These are phyloP conservation scores for Cryptosporidium xiaoi DNA, from an alignment of 169 alveolate species.

Conservation along the genomic window DNA sequence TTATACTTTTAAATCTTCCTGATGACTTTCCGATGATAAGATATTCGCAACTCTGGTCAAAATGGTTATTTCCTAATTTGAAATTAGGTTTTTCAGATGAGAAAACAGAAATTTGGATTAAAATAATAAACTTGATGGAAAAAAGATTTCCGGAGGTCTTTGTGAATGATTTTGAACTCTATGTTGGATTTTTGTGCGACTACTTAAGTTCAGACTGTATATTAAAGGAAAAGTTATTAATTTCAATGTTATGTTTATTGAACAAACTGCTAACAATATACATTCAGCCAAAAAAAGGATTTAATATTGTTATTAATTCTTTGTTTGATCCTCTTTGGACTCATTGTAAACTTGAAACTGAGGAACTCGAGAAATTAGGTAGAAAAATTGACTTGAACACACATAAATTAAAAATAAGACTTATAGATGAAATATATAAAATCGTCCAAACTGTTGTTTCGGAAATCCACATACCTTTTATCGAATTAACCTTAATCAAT, in stretches of 20 bases:
- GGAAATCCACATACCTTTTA: slow-evolving; percentile 7
- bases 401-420: background rate
- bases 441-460: background rate
- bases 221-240: background rate
- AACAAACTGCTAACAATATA: slow-evolving; percentile 16
- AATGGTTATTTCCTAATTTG: slow-evolving; percentile 46
- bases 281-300: slow-evolving; percentile 60
- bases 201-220: background rate
- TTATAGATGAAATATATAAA: slow-evolving; percentile 7
- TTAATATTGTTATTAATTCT: background rate
- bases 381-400: background rate
- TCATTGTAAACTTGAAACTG: background rate
- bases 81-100: background rate
- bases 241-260: slow-evolving; percentile 1
- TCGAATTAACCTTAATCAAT: background rate
- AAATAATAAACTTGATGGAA: slow-evolving; percentile 30
- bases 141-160: slow-evolving; percentile 8
- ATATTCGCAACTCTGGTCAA: slow-evolving; percentile 35
- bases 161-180: slow-evolving; percentile 26
- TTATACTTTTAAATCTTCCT: slow-evolving; percentile 42
- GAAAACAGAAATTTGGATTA: slow-evolving; percentile 4
- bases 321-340: slow-evolving; percentile 6
- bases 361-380: too few relatives aligned
- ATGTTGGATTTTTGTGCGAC: background rate
- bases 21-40: slow-evolving; percentile 46